Evolutionary conservation across 306 rosid species (phyloP).

Genomic region (Vicia faba): DNA sequence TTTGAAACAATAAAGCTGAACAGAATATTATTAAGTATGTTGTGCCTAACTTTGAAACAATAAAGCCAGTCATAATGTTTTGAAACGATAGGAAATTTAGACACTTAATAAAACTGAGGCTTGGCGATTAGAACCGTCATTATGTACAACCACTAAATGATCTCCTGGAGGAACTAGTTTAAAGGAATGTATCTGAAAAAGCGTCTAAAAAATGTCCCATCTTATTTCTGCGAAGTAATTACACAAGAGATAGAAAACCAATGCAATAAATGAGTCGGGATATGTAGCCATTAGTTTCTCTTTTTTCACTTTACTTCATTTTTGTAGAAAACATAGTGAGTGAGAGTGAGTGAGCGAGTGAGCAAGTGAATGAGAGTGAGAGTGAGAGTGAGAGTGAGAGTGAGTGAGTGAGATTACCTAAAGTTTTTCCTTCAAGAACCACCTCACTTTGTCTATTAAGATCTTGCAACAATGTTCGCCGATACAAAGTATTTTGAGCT

Average conservation of each 20-base stretch:
- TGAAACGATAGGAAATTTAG: constrained; percentile 7
- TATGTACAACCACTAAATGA: constrained; percentile 11
- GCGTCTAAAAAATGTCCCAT: not conserved
- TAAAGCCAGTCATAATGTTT: too few relatives aligned
- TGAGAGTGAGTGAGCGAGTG: constrained; percentile 24
- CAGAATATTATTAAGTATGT: too few relatives aligned
- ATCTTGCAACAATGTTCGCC: constrained; percentile 87
- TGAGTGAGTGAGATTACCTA: constrained; percentile 53
- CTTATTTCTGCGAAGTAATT: not conserved
- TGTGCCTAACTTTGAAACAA: too few relatives aligned
- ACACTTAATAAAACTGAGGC: not conserved
- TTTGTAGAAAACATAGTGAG: too few relatives aligned
- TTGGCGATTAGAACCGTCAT: constrained; percentile 7
- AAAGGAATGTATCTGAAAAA: not conserved
- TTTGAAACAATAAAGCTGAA: not conserved
- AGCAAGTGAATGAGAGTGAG: constrained; percentile 31
- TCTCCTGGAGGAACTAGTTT: constrained; percentile 16
- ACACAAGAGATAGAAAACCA: constrained; percentile 20
- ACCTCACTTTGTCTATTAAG: constrained; percentile 98
- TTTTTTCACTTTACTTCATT: not conserved
- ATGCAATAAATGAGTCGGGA: not conserved
- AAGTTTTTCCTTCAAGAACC: constrained; percentile 91
- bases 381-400: constrained; percentile 27
- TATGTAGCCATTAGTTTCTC: constrained; percentile 12
- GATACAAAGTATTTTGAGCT: constrained; percentile 56